Evolutionary conservation across 75 land plant genomes (phyloP), one percentile per base, ranked within the genome.

Genomic region (Adiantum capillusveneris): DNA sequence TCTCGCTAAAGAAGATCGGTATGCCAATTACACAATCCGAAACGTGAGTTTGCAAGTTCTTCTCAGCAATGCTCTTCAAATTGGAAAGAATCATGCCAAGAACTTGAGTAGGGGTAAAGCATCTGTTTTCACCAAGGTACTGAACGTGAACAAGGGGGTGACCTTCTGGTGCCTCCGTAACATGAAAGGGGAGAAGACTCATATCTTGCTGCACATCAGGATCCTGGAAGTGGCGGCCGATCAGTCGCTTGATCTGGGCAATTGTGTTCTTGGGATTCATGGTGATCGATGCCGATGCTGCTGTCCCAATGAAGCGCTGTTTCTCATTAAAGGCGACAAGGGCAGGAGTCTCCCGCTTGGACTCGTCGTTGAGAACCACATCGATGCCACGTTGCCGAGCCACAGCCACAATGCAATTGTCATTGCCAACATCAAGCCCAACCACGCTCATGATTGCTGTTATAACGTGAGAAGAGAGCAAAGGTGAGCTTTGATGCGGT

Each of bases 1-100:
- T 64, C 64, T 87, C 88, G 26, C 78, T 81, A 53, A 90, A 85
- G 62, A 80, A 86, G 16, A 80, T 79, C 18, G 96, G 96, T 19
- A 86, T 81, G 26, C 96, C 95, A 48, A 85, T 89, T 41, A 88
- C 88, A 64, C 95, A 89, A 46, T 88, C 86, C 17, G 75, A 81
- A 34, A 86, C 86, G 27, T 81, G 76, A 22, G 80, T 70, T 55
- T 84, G 80, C 46, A 86, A 62, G 68, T 83, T 86, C 76, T 73
- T 86, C 75, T 75, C 77, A 12, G 90, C 95, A 44, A 86, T 89
- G 51, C 49, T 48, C 71, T 86, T 90, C 62, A 83, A 42, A 58
- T 90, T 51, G 2, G 96, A 74, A 25, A 90, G 64, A 3, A 90
- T 56, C 96, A 90, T 90, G 11, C 82, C 96, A 59, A 90, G 65